Percentiles rank a stretch among this genome's conserved stretches.
These are phyloP conservation scores for Lactarius quietus DNA, from an alignment of 768 basidiomycete species.

Conservation along the genomic window DNA sequence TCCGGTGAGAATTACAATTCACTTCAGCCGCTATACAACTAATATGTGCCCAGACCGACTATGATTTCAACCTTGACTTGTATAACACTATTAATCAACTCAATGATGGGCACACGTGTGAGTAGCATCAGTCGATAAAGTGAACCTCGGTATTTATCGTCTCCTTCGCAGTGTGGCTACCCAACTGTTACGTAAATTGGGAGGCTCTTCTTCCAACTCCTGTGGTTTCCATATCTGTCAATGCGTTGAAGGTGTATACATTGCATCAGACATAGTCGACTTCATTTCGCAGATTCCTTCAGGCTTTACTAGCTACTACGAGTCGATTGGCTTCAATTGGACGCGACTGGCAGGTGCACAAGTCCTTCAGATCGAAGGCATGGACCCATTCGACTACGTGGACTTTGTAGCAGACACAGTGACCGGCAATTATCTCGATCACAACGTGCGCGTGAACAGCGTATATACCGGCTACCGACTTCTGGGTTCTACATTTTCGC, in stretches of 20 bases:
- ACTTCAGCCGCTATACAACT: neutral
- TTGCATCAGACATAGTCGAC: constrained; percentile 19
- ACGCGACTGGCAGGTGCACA: constrained; percentile 57
- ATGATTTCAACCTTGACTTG: constrained; percentile 59
- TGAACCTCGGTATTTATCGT: neutral
- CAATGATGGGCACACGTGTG: constrained; percentile 67
- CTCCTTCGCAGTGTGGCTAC: constrained; percentile 47
- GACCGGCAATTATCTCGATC: constrained; percentile 61
- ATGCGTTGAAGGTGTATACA: constrained; percentile 15
- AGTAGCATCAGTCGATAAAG: constrained; percentile 18
- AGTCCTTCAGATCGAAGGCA: constrained; percentile 52
- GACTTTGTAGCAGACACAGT: constrained; percentile 54
- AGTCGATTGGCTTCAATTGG: constrained; percentile 35
- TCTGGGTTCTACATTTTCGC: constrained; percentile 45
- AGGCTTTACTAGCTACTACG: constrained; percentile 14
- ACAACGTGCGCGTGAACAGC: constrained; percentile 60
- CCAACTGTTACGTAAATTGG: constrained; percentile 51
- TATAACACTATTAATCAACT: constrained; percentile 53
- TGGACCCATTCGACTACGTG: constrained; percentile 52
- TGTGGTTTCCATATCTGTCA: constrained; percentile 11
- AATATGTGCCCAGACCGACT: constrained; percentile 49
- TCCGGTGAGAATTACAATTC: constrained; percentile 32
- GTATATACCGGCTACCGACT: constrained; percentile 58
- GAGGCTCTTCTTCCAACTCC: constrained; percentile 34
- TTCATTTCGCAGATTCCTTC: constrained; percentile 11